These are phyloP conservation scores for Xylariaceae sp. DNA, from an alignment of 2,329 filamentous ascomycete genomes.

Conservation along the genomic window DNA sequence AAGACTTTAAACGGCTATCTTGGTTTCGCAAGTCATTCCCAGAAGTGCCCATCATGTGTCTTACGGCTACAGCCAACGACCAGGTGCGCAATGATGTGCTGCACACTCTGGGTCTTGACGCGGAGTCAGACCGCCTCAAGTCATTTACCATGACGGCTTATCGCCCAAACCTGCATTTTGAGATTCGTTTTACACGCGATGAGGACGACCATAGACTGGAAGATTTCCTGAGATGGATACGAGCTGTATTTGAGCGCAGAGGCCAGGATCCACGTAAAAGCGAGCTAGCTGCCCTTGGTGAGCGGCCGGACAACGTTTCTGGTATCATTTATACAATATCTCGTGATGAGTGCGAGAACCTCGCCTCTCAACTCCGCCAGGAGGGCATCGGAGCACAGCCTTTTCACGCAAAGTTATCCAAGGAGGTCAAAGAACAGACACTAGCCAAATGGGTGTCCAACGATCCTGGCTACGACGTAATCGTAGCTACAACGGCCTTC, in stretches of 20 bases:
- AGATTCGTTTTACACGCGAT: constrained; percentile 82
- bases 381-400: constrained; percentile 76
- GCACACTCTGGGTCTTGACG: constrained; percentile 71
- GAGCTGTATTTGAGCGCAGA: constrained; percentile 72
- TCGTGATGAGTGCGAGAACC: constrained; percentile 74
- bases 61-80: constrained; percentile 88
- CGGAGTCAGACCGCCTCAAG: constrained; percentile 63
- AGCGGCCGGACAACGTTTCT: constrained; percentile 68
- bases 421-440: constrained; percentile 73
- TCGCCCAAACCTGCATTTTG: constrained; percentile 86
- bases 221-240: constrained; percentile 79
- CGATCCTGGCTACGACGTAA: constrained; percentile 80
- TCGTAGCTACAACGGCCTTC: constrained; percentile 94
- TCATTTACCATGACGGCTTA: constrained; percentile 84
- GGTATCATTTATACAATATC: constrained; percentile 84
- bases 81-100: constrained; percentile 85
- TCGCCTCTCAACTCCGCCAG: constrained; percentile 68
- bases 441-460: constrained; percentile 75
- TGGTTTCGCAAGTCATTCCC: constrained; percentile 87
- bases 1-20: constrained; percentile 82
- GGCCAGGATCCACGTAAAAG: constrained; percentile 61
- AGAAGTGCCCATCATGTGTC: constrained; percentile 86
- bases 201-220: constrained; percentile 73
- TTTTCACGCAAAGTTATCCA: constrained; percentile 73
- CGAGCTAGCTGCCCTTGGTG: constrained; percentile 60